These are phyloP conservation scores for Monosporozyma yasuniensis DNA, from an alignment of 805 yeast genomes.

Conservation along the genomic window DNA sequence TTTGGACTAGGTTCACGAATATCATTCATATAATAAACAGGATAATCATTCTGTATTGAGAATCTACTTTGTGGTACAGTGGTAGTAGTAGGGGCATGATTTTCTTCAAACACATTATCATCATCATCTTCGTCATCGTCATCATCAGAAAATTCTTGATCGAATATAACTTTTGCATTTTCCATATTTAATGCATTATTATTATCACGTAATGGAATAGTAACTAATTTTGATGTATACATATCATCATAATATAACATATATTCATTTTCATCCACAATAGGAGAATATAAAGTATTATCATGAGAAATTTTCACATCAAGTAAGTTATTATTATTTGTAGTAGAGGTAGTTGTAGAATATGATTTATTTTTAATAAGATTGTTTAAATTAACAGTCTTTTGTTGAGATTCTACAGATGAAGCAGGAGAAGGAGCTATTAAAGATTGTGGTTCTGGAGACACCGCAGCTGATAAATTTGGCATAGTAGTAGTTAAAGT, in stretches of 20 bases:
- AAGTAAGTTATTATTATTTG: neutral
- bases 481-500: slow-evolving; percentile 23
- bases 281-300: neutral
- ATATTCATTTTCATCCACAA: slow-evolving; percentile 1
- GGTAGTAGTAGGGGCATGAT: neutral
- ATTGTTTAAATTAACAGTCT: slow-evolving; percentile 22
- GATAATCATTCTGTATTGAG: neutral
- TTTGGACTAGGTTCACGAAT: neutral
- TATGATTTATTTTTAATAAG: slow-evolving; percentile 11
- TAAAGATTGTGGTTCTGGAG: slow-evolving; percentile 1
- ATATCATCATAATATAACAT: slow-evolving; percentile 1
- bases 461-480: neutral
- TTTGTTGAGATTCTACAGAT: slow-evolving; percentile 7
- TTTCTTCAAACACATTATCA: slow-evolving; percentile 7
- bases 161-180: slow-evolving; percentile 25
- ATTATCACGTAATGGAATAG: slow-evolving; percentile 12
- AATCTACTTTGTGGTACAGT: neutral
- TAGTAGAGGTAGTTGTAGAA: neutral
- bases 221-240: neutral
- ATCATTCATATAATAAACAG: neutral
- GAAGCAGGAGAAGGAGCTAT: slow-evolving; percentile 6
- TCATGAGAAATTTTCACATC: slow-evolving; percentile 4
- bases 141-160: slow-evolving; percentile 27
- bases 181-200: slow-evolving; percentile 18
- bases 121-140: slow-evolving; percentile 10